Conservation (phyloP, 768 basidiomycete species). For the Podaxis sp. region DNA sequence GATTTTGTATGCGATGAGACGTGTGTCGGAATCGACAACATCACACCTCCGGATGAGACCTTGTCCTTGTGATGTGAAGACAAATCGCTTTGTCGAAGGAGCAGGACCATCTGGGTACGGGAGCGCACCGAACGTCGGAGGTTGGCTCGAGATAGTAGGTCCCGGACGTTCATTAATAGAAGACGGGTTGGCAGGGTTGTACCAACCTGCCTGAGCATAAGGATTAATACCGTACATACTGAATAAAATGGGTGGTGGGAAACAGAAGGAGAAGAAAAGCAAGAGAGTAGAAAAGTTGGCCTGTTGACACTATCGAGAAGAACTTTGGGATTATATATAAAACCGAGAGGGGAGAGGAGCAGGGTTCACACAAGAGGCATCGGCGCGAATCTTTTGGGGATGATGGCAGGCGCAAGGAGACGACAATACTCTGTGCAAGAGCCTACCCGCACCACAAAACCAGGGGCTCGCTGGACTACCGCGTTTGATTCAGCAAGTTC, state of each 20-base stretch:
- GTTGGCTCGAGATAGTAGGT: slow-evolving; percentile 14
- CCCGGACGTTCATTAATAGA: slow-evolving; percentile 23
- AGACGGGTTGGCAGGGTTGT: slow-evolving; percentile 27
- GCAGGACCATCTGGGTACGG: slow-evolving; percentile 16
- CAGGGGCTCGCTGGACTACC: neutral
- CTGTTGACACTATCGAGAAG: neutral
- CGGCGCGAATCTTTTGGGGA: too few relatives aligned
- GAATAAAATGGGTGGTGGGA: neutral
- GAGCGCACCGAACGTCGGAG: slow-evolving; percentile 28
- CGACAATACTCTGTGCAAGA: neutral
- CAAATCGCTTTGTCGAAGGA: slow-evolving; percentile 16
- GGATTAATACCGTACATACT: slow-evolving; percentile 27
- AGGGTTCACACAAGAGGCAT: too few relatives aligned
- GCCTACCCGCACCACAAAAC: neutral
- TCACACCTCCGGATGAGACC: slow-evolving; percentile 41
- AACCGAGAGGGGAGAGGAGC: neutral
- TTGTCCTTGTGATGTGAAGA: slow-evolving; percentile 30
- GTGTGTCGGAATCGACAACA: slow-evolving; percentile 38
- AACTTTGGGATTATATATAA: neutral
- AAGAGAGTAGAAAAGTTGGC: neutral
- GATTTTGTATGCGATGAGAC: slow-evolving; percentile 39
- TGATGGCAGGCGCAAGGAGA: too few relatives aligned
- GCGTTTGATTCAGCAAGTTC: neutral
- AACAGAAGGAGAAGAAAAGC: neutral
- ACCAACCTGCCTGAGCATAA: slow-evolving; percentile 31